Conservation (phyloP, 1,139 yeast species). For the Yamadazyma kanchanaburiensis region DNA sequence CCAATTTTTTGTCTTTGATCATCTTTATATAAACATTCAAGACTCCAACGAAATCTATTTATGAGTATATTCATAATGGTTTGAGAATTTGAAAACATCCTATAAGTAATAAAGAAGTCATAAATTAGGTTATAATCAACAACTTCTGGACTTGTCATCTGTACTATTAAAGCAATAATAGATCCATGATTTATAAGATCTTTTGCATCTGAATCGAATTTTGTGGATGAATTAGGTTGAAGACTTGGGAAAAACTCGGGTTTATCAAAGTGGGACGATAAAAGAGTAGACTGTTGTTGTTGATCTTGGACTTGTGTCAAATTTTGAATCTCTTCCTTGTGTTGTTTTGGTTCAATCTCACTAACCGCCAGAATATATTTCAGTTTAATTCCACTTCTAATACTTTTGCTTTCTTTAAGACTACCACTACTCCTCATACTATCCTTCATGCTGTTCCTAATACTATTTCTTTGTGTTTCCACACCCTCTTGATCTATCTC, state of each 20-base stretch:
- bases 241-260: slow-evolving; percentile 18
- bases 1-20: slow-evolving; percentile 46
- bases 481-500: no score
- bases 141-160: slow-evolving; percentile 73
- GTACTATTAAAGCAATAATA: slow-evolving; percentile 58
- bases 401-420: no score
- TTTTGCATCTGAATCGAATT: slow-evolving; percentile 32
- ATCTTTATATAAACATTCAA: slow-evolving; percentile 41
- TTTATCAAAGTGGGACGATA: not conserved
- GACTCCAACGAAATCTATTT: slow-evolving; percentile 71
- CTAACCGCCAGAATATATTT: no score
- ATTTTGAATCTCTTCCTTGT: no score
- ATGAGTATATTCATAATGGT: slow-evolving; percentile 60
- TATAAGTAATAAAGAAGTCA: slow-evolving; percentile 82
- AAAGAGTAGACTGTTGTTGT: no score
- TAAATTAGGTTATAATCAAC: slow-evolving; percentile 76
- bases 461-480: no score
- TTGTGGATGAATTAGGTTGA: slow-evolving; percentile 24
- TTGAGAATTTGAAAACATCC: slow-evolving; percentile 61
- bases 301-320: no score
- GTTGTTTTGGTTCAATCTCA: no score
- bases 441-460: no score
- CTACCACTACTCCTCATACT: no score
- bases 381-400: no score
- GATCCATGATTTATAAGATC: slow-evolving; percentile 40